These are phyloP conservation scores for Apiotrichum veenhuisii DNA, from an alignment of 1,284 basidiomycete species.

Conservation along the genomic window DNA sequence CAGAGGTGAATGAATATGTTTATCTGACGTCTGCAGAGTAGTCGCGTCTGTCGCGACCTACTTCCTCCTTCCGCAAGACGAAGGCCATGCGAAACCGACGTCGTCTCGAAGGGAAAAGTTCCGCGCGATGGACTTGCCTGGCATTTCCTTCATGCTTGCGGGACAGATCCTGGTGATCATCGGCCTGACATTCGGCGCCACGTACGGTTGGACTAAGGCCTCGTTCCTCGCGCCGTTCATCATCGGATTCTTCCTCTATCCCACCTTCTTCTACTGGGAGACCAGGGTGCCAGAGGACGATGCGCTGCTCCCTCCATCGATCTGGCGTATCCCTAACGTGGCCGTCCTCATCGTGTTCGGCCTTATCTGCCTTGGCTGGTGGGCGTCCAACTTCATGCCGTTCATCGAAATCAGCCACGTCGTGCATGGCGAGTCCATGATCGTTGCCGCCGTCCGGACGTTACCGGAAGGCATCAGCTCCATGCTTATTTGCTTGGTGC, in stretches of 20 bases:
- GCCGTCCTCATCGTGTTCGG: conserved; percentile 27
- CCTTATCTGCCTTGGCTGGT: conserved; percentile 28
- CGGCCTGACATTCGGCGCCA: conserved; percentile 29
- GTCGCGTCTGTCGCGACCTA: conserved; percentile 13
- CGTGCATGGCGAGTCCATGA: conserved; percentile 18
- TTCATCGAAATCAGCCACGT: conserved; percentile 22
- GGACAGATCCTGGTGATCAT: conserved; percentile 27
- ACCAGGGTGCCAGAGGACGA: conserved; percentile 17
- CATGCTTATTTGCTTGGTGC: conserved; percentile 2
- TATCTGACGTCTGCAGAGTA: conserved; percentile 10
- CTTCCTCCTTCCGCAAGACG: neutral
- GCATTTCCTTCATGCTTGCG: conserved; percentile 13
- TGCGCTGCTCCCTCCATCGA: conserved; percentile 31
- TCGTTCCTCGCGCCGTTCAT: conserved; percentile 28
- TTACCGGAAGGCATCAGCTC: conserved; percentile 24
- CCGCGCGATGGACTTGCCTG: conserved; percentile 3
- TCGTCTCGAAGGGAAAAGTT: conserved; percentile 13
- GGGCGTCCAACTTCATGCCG: conserved; percentile 19
- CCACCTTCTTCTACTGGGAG: conserved; percentile 37
- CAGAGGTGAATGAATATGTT: conserved; percentile 1
- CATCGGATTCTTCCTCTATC: conserved; percentile 16
- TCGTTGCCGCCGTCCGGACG: conserved; percentile 25
- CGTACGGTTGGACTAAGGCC: conserved; percentile 24
- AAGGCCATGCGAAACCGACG: neutral
- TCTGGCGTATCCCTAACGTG: conserved; percentile 37